Conservation (phyloP, 805 yeast species). For the Sugiyamaella americana region DNA sequence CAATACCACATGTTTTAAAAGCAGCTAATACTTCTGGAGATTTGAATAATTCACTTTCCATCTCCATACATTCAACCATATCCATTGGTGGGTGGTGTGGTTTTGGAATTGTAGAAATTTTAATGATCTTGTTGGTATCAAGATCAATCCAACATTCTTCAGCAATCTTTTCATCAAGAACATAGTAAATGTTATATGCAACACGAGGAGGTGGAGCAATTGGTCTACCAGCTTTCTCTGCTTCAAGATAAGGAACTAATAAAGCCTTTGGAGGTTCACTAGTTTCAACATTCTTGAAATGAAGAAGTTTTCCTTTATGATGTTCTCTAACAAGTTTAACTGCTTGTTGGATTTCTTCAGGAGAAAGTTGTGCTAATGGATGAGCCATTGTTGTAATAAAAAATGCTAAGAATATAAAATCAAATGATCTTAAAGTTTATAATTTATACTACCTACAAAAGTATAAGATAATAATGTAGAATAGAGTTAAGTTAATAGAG, state of each 20-base stretch:
- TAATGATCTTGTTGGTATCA: conserved; percentile 54
- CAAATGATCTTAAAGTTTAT: too few species aligned
- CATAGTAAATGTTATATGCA: conserved; percentile 61
- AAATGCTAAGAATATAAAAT: too few species aligned
- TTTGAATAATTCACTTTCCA: conserved; percentile 40
- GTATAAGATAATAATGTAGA: too few species aligned
- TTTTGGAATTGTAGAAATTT: conserved; percentile 49
- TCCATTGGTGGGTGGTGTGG: conserved; percentile 68
- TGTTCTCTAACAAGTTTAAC: conserved; percentile 24
- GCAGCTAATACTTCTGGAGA: conserved; percentile 60
- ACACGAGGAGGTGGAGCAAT: conserved; percentile 60
- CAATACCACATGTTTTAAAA: conserved; percentile 52
- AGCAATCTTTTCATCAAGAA: conserved; percentile 42
- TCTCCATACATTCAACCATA: conserved; percentile 53
- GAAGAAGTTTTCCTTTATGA: conserved; percentile 28
- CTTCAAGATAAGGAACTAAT: conserved; percentile 60
- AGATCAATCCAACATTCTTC: conserved; percentile 70
- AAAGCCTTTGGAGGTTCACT: conserved; percentile 72
- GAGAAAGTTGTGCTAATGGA: conserved; percentile 32
- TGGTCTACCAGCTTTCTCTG: conserved; percentile 48
- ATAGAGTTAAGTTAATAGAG: too few species aligned
- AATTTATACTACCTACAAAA: too few species aligned
- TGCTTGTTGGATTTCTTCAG: conserved; percentile 27
- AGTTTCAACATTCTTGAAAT: conserved; percentile 29
- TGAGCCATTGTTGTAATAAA: conserved; percentile 19